phyloP scores from a whole-genome alignment of 139 green algal genomes.

The Coelastrella sp. region DNA sequence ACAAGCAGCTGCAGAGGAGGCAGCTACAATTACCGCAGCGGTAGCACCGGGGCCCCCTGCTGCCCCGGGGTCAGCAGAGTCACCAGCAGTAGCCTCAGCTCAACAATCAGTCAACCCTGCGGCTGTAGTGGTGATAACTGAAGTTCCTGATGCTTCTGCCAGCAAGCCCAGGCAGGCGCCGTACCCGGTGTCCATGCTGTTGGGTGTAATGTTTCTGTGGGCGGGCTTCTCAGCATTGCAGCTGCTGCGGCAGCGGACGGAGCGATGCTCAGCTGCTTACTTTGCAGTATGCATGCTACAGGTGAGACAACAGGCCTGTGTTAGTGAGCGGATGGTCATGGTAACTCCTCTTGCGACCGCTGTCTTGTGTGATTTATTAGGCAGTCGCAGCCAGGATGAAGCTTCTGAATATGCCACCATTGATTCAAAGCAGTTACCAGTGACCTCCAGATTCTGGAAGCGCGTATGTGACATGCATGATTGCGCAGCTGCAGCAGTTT shows the following conservation, averaged over 20 bases:
- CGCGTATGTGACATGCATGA: no score
- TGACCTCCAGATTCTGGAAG: no score
- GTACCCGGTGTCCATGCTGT: background rate
- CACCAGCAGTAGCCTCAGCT: background rate
- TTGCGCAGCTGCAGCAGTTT: no score
- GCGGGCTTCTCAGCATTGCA: conserved; percentile 26
- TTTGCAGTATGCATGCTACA: conserved; percentile 14
- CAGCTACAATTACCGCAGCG: background rate
- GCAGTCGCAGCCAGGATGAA: no score
- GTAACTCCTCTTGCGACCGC: no score
- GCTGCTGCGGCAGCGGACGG: background rate
- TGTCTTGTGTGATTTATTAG: no score
- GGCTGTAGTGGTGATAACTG: conserved; percentile 19
- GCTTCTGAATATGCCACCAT: no score
- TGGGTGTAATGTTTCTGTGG: conserved; percentile 37
- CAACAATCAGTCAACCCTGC: background rate
- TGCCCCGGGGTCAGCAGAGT: background rate
- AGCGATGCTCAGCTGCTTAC: conserved; percentile 8
- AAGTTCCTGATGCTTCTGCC: background rate
- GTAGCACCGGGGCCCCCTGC: background rate
- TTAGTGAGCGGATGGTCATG: background rate
- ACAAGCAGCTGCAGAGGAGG: background rate
- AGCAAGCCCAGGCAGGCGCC: background rate
- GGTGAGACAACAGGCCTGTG: conserved; percentile 2
- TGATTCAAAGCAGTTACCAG: no score